Evolutionary conservation across 2,329 filamentous ascomycete genomes (phyloP), one percentile per base, ranked within the genome.

Genomic region (Aureobasidium sp.): DNA sequence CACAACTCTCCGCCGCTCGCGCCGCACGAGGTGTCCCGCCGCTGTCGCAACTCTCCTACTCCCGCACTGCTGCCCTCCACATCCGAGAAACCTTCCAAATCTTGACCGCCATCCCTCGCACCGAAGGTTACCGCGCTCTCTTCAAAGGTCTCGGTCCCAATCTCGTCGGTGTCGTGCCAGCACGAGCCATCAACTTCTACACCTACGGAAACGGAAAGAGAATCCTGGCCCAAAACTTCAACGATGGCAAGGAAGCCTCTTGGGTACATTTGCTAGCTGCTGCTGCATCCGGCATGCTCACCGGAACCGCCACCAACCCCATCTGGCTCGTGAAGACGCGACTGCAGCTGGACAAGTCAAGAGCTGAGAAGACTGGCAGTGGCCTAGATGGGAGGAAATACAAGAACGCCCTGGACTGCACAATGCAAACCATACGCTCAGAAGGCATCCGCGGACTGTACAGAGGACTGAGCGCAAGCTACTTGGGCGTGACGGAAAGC

Each of bases 301-400:
- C 93, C 0, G 89, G 89, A 49, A 96, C 93, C 0, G 89, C 88
- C 23, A 97, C 92, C 38, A 96, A 96, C 74, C 92, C 92, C 1
- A 96, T 97, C 69, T 97, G 92, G 92, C 82, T 97, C 64, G 85
- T 97, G 70, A 97, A 97, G 80, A 97, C 92, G 42, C 81, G 92
- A 33, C 73, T 97, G 67, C 92, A 97, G 75, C 82, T 97, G 35
- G 92, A 97, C 77, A 95, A 92, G 77, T 89, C 89, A 70, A 83
- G 85, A 57, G 87, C 87, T 17, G 82, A 83, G 67, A 76, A 77
- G 63, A 74, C 71, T 42, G 77, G 81, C 64, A 77, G 81, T 62
- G 66, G 64, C 2, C 82, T 75, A 27, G 75, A 76, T 58, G 77
- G 78, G 55, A 80, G 92, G 57, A 85, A 85, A 69, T 96, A 97